Evolutionary conservation across 2,329 filamentous ascomycete genomes (phyloP), one percentile per base, ranked within the genome.

Genomic region (Macroventuria anomochaeta): DNA sequence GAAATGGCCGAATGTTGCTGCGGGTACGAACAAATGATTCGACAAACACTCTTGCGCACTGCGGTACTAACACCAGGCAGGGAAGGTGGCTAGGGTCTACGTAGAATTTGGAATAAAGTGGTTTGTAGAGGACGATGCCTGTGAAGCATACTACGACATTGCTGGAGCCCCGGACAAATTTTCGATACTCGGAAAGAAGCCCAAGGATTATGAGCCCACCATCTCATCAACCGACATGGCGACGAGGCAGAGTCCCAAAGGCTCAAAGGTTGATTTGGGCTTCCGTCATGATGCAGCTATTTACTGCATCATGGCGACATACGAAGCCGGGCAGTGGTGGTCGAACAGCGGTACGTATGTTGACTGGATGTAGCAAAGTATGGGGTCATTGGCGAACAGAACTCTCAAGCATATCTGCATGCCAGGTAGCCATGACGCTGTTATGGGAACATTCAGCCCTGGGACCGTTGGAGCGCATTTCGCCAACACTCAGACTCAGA

Each of bases 351-450:
- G 68, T 3, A 67, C 64, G 3, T 70, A 72, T 6, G 59, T 67
- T 10, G 70, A 73, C 53, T 77, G 75, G 76, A 77, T 77, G 75
- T 71, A 77, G 42, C 69, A 74, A 33, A 75, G 70, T 40, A 61
- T 77, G 37, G 65, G 64, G 2, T 70, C 68, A 3, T 58, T 78
- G 5, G 72, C 71, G 3, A 72, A 73, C 38, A 74, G 80, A 10
- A 74, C 73, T 1, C 62, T 82, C 0, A 76, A 76, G 44, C 74
- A 81, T 25, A 70, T 82, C 15, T 72, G 77, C 41, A 77, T 83
- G 71, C 80, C 80, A 0, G 80, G 79, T 7, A 75, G 77, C 3
- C 79, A 83, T 54, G 78, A 82, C 52, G 71, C 79, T 0, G 80
- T 79, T n/a, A 82, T 83, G 79, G 76, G 72, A 20, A 69, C 56